Evolutionary conservation across 148 eudicot species (phyloP).

Genomic region (Rhododendron griersonianum): DNA sequence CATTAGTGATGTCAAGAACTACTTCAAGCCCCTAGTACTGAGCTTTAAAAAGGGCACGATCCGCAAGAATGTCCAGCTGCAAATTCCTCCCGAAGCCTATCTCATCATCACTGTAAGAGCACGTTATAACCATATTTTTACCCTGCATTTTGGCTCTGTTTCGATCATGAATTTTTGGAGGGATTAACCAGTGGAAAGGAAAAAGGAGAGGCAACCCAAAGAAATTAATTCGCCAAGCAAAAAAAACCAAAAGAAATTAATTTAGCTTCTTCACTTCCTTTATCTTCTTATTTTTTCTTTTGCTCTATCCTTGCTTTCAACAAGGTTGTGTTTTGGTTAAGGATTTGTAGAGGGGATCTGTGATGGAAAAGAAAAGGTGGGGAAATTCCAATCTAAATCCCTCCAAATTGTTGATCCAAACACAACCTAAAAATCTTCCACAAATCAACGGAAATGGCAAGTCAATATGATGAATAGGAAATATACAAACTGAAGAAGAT

Average conservation of each 20-base stretch:
- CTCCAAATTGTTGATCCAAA: not conserved
- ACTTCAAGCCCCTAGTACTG: constrained; percentile 62
- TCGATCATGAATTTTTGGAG: not conserved
- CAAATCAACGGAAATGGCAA: not conserved
- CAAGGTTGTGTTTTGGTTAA: not conserved
- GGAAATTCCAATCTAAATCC: not conserved
- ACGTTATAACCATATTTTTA: not conserved
- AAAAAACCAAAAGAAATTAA: not conserved
- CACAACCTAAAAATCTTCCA: not conserved
- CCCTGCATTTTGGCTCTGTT: not conserved
- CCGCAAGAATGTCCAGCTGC: constrained; percentile 42
- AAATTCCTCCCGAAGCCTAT: constrained; percentile 65
- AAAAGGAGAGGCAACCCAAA: not conserved
- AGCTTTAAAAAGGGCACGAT: constrained; percentile 35
- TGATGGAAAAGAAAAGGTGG: not conserved
- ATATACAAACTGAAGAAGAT: too few relatives aligned
- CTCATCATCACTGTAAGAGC: constrained; percentile 71
- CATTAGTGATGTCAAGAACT: constrained; percentile 40
- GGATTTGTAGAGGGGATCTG: not conserved
- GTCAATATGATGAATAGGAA: not conserved
- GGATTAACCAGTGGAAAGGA: not conserved
- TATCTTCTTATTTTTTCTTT: not conserved
- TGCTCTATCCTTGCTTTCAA: not conserved
- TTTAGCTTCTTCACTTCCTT: not conserved
- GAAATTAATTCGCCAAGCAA: not conserved